Evolutionary conservation across 352 stramenopile species (phyloP).

Genomic region (Pythium sukuiense): DNA sequence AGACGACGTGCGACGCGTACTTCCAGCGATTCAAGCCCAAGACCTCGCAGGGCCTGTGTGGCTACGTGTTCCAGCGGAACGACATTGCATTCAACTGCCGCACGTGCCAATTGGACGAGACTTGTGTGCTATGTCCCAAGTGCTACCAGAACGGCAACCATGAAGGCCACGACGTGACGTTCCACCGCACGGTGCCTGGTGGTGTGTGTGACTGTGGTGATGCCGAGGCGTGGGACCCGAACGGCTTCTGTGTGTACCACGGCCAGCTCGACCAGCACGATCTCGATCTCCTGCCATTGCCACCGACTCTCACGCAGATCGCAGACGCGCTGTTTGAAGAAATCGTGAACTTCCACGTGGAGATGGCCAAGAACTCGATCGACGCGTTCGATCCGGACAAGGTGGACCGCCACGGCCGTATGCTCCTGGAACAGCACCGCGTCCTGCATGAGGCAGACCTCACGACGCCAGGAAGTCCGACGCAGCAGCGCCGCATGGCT

Average conservation of each 20-base stretch:
- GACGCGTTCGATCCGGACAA: constrained; percentile 65
- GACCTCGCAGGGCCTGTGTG: constrained; percentile 79
- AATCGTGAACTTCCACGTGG: constrained; percentile 68
- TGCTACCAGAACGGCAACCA: constrained; percentile 97
- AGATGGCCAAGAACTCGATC: constrained; percentile 75
- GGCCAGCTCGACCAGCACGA: constrained; percentile 34
- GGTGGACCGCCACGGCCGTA: constrained; percentile 48
- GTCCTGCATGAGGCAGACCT: constrained; percentile 28
- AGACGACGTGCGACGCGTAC: constrained; percentile 47
- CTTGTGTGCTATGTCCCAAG: constrained; percentile 95
- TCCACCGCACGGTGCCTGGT: constrained; percentile 73
- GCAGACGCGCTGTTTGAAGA: constrained; percentile 67
- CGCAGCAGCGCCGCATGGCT: constrained; percentile 22
- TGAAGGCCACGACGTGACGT: constrained; percentile 92
- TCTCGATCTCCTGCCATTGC: constrained; percentile 28
- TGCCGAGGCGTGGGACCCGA: constrained; percentile 94
- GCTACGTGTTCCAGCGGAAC: constrained; percentile 96
- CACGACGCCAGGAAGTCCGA: constrained; percentile 18
- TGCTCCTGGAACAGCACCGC: constrained; percentile 37
- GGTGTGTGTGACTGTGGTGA: constrained; percentile 99
- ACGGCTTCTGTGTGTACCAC: constrained; percentile 94
- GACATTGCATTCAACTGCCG: constrained; percentile 99
- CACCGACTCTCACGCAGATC: constrained; percentile 46
- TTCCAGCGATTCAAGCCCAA: constrained; percentile 61
- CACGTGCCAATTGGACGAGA: constrained; percentile 97